Percentiles rank a stretch among this genome's conserved stretches.
Conservation (phyloP, 352 stramenopile genomes). For the Globisporangium uncinulatum region DNA sequence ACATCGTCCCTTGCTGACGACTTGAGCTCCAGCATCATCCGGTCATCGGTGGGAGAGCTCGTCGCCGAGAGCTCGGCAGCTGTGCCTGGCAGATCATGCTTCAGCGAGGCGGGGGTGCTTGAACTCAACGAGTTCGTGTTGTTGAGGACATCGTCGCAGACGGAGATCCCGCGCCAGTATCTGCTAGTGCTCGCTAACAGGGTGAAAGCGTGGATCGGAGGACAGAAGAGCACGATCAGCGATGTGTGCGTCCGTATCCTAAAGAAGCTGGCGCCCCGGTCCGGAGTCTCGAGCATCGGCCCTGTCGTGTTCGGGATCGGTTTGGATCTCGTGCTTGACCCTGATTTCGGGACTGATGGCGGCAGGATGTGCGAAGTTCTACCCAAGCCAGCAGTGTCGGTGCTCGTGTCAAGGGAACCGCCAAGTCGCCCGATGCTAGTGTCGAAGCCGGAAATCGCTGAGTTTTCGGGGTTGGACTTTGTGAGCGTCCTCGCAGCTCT, state of each 20-base stretch:
- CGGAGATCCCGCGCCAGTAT: conserved; percentile 1
- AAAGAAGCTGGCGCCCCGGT: conserved; percentile 5
- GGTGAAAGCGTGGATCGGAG: conserved; percentile 4
- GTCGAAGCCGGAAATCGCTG: background rate
- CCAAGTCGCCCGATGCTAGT: conserved; percentile 3
- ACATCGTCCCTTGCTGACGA: conserved; percentile 6
- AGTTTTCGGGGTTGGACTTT: conserved; percentile 38
- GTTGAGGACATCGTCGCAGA: background rate
- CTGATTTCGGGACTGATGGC: background rate
- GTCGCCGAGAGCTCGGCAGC: background rate
- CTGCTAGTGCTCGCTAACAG: conserved; percentile 3
- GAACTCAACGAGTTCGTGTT: conserved; percentile 5
- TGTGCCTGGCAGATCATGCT: background rate
- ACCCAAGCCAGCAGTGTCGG: background rate
- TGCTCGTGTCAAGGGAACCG: conserved; percentile 7
- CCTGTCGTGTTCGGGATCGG: conserved; percentile 9
- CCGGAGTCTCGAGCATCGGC: background rate
- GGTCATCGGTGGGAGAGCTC: background rate
- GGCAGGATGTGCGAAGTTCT: conserved; percentile 2
- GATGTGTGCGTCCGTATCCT: conserved; percentile 12
- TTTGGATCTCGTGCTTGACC: conserved; percentile 14
- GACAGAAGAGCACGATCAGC: background rate
- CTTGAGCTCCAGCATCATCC: conserved; percentile 9
- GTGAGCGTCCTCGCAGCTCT: conserved; percentile 35
- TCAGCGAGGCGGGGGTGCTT: conserved; percentile 4